Evolutionary conservation across 352 stramenopile genomes (phyloP).

Genomic region (Globisporangium carolinianum): DNA sequence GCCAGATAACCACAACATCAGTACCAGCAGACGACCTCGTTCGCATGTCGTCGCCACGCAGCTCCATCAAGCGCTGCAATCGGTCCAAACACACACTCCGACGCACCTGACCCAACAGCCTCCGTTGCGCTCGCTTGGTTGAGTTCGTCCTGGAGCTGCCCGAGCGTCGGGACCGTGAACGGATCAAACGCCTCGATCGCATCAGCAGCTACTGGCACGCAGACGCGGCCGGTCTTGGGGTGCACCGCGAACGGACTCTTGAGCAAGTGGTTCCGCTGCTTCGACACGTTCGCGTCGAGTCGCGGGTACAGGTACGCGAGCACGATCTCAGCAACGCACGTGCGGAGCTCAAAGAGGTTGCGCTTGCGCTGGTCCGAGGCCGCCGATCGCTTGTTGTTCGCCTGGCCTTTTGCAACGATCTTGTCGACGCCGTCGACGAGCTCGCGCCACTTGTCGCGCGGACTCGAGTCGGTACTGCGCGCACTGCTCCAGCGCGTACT

Average conservation of each 20-base stretch:
- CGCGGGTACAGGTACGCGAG: conserved; percentile 96
- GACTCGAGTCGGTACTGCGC: conserved; percentile 36
- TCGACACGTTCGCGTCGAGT: conserved; percentile 99
- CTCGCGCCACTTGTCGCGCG: conserved; percentile 88
- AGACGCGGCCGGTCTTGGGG: conserved; percentile 97
- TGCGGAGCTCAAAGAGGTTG: conserved; percentile 61
- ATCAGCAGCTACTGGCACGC: conserved; percentile 91
- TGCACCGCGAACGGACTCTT: conserved; percentile 99
- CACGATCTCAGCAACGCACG: conserved; percentile 94
- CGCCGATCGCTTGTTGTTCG: conserved; percentile 36
- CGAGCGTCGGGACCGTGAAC: conserved; percentile 80
- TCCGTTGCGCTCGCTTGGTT: conserved; percentile 40
- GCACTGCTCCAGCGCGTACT: conserved; percentile 42
- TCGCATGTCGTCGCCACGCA: neutral
- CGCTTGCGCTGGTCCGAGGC: conserved; percentile 58
- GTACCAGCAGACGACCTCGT: too few species aligned
- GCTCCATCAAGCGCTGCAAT: too few species aligned
- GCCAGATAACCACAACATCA: too few species aligned
- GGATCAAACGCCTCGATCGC: conserved; percentile 86
- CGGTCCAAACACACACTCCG: too few species aligned
- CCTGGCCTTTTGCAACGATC: conserved; percentile 42
- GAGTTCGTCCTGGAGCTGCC: conserved; percentile 76
- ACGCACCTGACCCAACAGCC: conserved; percentile 17
- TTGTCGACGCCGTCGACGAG: conserved; percentile 66
- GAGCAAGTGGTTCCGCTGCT: conserved; percentile 99